phyloP scores from a whole-genome alignment of 306 rosid genomes.

The Prunus persica region Prunus_persica_NCBIv2 NC_034009.1:26950001-26950500 shows the following conservation, averaged over 20 bases:
- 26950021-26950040: background rate
- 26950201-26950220: constrained; percentile 95
- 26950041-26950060: constrained; percentile 34
- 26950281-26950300: constrained; percentile 67
- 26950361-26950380: constrained; percentile 8
- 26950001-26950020: background rate
- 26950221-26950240: constrained; percentile 87
- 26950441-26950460: constrained; percentile 45
- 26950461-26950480: constrained; percentile 90
- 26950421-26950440: constrained; percentile 1
- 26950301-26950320: constrained; percentile 83
- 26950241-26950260: constrained; percentile 74
- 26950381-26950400: background rate
- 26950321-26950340: constrained; percentile 93
- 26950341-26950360: constrained; percentile 64
- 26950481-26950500: constrained; percentile 89
- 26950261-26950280: constrained; percentile 73
- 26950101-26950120: constrained; percentile 86
- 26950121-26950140: constrained; percentile 23
- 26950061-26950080: constrained; percentile 89
- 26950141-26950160: constrained; percentile 5
- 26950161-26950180: constrained; percentile 20
- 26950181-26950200: constrained; percentile 52
- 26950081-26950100: constrained; percentile 89
- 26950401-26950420: constrained; percentile 23